phyloP scores from a whole-genome alignment of 306 rosid genomes.

The Amphicarpaea edgeworthii region DNA sequence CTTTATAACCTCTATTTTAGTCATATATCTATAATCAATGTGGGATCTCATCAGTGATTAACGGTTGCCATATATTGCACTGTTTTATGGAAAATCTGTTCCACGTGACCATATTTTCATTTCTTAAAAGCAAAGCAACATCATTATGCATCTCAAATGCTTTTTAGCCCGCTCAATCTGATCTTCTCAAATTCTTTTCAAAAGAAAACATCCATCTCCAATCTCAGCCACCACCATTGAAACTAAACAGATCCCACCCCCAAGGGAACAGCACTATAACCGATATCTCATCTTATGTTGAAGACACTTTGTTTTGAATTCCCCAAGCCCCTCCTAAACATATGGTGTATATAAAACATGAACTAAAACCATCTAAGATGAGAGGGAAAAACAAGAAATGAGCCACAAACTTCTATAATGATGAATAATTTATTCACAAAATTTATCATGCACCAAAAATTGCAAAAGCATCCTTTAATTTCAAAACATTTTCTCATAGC shows the following conservation, averaged over 20 bases:
- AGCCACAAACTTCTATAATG: neutral
- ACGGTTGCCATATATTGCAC: conserved; percentile 1
- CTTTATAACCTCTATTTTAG: neutral
- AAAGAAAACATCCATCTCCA: too few relatives aligned
- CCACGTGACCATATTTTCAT: too few relatives aligned
- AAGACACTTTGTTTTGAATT: conserved; percentile 4
- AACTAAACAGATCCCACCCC: neutral
- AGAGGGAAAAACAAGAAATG: conserved; percentile 23
- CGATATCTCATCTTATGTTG: neutral
- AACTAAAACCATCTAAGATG: conserved; percentile 7
- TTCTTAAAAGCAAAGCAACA: too few relatives aligned
- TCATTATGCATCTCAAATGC: too few relatives aligned
- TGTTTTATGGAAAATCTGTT: too few relatives aligned
- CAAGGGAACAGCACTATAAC: conserved; percentile 3
- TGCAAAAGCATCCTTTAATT: neutral
- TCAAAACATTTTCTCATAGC: neutral
- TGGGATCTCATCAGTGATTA: neutral
- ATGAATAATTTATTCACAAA: conserved; percentile 20
- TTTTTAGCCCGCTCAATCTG: too few relatives aligned
- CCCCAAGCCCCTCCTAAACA: neutral
- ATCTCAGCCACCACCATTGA: neutral
- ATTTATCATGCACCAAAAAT: conserved; percentile 1
- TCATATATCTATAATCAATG: neutral
- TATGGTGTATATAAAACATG: conserved; percentile 1
- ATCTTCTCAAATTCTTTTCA: too few relatives aligned